phyloP scores from a whole-genome alignment of 495 filamentous ascomycete species.

The Penicillium soppii region DNA sequence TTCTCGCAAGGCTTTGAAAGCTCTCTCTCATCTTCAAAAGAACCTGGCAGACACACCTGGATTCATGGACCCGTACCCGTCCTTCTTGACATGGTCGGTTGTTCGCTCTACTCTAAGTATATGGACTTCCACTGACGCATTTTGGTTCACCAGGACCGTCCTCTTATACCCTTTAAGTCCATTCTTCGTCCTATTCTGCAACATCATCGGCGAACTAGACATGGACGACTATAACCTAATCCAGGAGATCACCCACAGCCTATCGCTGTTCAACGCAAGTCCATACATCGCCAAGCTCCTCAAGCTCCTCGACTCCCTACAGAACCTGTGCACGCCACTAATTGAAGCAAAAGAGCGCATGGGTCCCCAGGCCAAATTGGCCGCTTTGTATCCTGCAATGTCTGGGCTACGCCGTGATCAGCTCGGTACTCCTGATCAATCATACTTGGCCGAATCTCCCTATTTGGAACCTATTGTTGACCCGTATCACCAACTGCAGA shows the following conservation, averaged over 20 bases:
- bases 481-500: background rate
- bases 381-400: slow-evolving; percentile 12
- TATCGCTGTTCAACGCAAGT: slow-evolving; percentile 22
- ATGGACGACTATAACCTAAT: slow-evolving; percentile 26
- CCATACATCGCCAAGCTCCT: slow-evolving; percentile 24
- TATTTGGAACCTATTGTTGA: background rate
- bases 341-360: slow-evolving; percentile 17
- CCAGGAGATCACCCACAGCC: slow-evolving; percentile 17
- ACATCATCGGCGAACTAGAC: slow-evolving; percentile 28
- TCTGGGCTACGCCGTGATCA: background rate
- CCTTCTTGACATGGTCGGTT: slow-evolving; percentile 30
- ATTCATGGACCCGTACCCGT: slow-evolving; percentile 27
- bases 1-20: slow-evolving; percentile 22
- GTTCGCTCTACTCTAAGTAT: background rate
- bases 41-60: slow-evolving; percentile 16
- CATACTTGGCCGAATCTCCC: background rate
- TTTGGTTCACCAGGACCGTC: slow-evolving; percentile 16
- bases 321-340: slow-evolving; percentile 24
- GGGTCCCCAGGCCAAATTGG: slow-evolving; percentile 6
- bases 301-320: slow-evolving; percentile 18
- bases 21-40: slow-evolving; percentile 26
- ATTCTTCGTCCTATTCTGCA: slow-evolving; percentile 35
- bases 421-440: background rate
- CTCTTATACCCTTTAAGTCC: slow-evolving; percentile 29
- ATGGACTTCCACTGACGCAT: background rate